Base-by-base conservation (phyloP, 352 stramenopile species). In the Phytopythium cucurbitacearum region DNA sequence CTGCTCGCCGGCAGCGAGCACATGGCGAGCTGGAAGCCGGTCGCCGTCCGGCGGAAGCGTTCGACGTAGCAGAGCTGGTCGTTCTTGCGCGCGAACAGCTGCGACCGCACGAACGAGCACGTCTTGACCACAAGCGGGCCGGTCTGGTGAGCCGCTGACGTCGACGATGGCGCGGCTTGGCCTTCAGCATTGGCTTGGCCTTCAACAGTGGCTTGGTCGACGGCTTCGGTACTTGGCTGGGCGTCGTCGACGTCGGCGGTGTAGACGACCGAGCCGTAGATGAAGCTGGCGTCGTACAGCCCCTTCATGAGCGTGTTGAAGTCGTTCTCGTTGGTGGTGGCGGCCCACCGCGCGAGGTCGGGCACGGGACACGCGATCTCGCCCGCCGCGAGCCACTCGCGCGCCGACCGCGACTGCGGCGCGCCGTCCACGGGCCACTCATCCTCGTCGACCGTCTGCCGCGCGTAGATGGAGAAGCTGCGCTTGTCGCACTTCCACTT, bases 191-290 rank as follows among this genome's bases (percentile, higher is more conserved):
- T 12, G 28, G 10, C 28, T 38, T 9, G 43, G 21, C 1, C 28
- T 3, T 21, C 21, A 28, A 28, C 21, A 28, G 21, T 28, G 2
- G 21, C 21, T 28, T 28, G 1, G 21, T 28, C 21, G 21, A 28
- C 21, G 2, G 21, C 21, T 28, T 28, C 21, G 21, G 21, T 28
- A 28, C 21, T 28, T 28, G 21, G 21, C 2, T 28, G 21, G 10
- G 44, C 53, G 13, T 65, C 28, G 43, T 44, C 6, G 41, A 42
- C 53, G 1, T 48, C 28, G 1, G 37, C 45, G 13, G 56, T 34
- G 35, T 75, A 56, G 8, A 73, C 69, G 52, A 82, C n/a, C 0
- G 69, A 75, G 1, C 72, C 69, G 48, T 76, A 77, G 51, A 82
- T 77, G 40, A 80, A 82, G 32, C 71, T 60, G 0, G 63, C 57